Base-by-base conservation (phyloP, 208 protist species). In the Leishmania tarentolae region DNA sequence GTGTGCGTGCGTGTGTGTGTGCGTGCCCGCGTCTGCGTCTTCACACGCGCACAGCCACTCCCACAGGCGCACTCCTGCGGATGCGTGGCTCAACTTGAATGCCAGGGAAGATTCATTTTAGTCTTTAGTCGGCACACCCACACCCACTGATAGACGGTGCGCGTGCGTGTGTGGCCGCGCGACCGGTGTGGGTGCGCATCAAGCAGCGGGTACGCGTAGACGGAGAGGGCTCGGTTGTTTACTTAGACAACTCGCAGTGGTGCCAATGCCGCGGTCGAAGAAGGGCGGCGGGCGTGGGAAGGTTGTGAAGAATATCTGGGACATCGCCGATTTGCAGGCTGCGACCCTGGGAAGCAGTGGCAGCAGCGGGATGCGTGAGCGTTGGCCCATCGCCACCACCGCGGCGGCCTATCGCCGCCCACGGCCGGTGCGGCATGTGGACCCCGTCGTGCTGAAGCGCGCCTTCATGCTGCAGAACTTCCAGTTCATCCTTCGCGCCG, bases 401-500 rank as follows among this genome's bases (percentile, higher is more conserved):
- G 50, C 73, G 15, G 56, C 78, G 47, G 47, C 82, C 21, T 65
- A 86, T 47, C 78, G 78, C 78, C 83, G 80, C 75, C 75, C 83
- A 8, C 71, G 80, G 52, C 83, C 82, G 19, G 75, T 73, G 75
- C 91, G 79, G 42, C 63, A 69, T 76, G 78, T 93, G 42, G 90
- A 95, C 79, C 42, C 92, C 9, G 76, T 63, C 19, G 82, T 83
- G 28, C 85, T 96, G 46, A 90, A 87, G 72, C 92, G 90, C 3
- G 90, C 88, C n/a, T 97, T 89, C 76, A 94, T 96, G 90, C 86
- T 97, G 65, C 92, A 95, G 70, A 92, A 97, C 79, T 96, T 96
- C 83, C 94, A 97, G 87, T 95, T 96, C 84, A 86, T 97, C n/a
- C 81, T 97, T 9, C 88, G 91, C 47, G 53, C 65, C n/a, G 94